Evolutionary conservation across 176 grass and related monocot species (phyloP), one percentile per base, ranked within the genome.

Genomic region (Thinopyrum elongatum): DNA sequence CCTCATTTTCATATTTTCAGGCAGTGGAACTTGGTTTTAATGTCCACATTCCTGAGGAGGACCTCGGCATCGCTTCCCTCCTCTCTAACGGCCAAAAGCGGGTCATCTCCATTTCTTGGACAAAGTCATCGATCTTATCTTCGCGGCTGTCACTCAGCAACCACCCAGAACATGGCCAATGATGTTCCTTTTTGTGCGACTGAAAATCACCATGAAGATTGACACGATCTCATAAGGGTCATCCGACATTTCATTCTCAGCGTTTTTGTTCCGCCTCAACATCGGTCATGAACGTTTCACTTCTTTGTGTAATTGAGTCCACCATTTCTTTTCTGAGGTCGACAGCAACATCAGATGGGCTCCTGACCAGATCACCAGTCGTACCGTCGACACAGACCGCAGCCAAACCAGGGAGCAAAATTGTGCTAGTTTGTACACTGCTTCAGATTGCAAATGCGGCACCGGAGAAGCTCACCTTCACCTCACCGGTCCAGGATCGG

Each of bases 51-150:
- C 81, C 86, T 93, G 25, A 98, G 92, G 10, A 95, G 85, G 31
- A 83, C 74, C 72, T 88, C 93, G 0, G 93, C 84, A 98, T 80
- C 2, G 62, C 83, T 83, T 98, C 95, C 5, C 95, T 89, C 30
- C 95, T 83, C 7, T 95, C 93, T 4, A 95, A 66, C 0, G 91
- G 79, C 95, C 95, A 98, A 84, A 98, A 98, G 7, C 47, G 80
- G 21, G 92, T 93, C 53, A 82, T 92, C 81, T 95, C 95, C 91
- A 95, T 95, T 41, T 95, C 95, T 60, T 95, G 93, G 12, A 90
- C 90, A 80, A 98, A 98, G 53, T 98, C 93, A 6, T 98, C 95
- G 63, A 98, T 95, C 90, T 98, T 98, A 14, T 98, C 95, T 28
- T 98, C 95, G 1, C 95, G 93, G 72, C 49, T 94, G 51, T 98